phyloP scores from a whole-genome alignment of 208 protist species.

The Trypanosoma avium region DNA sequence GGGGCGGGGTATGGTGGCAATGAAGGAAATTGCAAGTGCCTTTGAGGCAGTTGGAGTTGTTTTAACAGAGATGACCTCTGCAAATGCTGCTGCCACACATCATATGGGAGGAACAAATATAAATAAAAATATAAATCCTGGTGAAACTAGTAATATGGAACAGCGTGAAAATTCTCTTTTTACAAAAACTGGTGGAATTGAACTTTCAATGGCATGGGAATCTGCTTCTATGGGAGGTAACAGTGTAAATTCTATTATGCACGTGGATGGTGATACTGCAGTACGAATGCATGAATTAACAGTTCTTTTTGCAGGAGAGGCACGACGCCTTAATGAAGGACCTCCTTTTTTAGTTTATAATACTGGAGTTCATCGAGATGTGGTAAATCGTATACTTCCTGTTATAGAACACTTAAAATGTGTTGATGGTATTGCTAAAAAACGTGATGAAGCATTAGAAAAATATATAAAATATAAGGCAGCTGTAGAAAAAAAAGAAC shows the following conservation, averaged over 20 bases:
- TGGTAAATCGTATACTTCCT: conserved; percentile 49
- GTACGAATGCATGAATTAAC: conserved; percentile 47
- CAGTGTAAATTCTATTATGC: conserved; percentile 12
- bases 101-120: neutral
- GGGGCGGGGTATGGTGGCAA: conserved; percentile 56
- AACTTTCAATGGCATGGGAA: neutral
- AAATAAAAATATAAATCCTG: too few relatives aligned
- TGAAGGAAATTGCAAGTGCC: conserved; percentile 65
- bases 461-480: conserved; percentile 58
- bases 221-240: neutral
- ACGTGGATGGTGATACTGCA: conserved; percentile 43
- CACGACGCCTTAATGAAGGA: conserved; percentile 54
- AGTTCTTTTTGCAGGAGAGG: conserved; percentile 50
- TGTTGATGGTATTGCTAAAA: conserved; percentile 29
- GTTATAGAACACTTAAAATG: conserved; percentile 52
- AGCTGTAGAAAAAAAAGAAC: conserved; percentile 60
- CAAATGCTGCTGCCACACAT: conserved; percentile 11
- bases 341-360: conserved; percentile 58
- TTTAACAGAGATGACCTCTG: conserved; percentile 55
- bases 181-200: too few relatives aligned
- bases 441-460: conserved; percentile 34
- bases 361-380: conserved; percentile 61
- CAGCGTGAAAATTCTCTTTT: too few relatives aligned
- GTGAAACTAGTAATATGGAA: neutral
- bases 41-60: conserved; percentile 59